Conservation (phyloP, 495 filamentous ascomycete species). For the Penicillium bovifimosum region DNA sequence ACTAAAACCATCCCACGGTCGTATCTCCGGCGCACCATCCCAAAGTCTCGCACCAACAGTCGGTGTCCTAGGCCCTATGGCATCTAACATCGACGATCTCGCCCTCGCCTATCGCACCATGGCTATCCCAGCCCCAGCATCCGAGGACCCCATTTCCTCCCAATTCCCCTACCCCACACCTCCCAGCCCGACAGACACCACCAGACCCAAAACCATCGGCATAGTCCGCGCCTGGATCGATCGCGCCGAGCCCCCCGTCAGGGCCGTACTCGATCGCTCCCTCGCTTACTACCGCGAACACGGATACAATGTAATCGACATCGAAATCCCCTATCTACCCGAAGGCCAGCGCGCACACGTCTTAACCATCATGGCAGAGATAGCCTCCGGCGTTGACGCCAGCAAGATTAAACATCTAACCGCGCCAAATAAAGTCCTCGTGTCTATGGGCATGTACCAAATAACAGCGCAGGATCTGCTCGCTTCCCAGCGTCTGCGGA, state of each 20-base stretch:
- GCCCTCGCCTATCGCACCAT: constrained; percentile 74
- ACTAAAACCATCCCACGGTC: constrained; percentile 75
- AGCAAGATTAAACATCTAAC: constrained; percentile 49
- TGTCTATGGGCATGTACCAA: constrained; percentile 54
- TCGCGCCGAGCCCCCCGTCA: constrained; percentile 58
- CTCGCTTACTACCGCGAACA: constrained; percentile 56
- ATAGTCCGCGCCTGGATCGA: constrained; percentile 73
- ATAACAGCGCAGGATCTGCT: constrained; percentile 66
- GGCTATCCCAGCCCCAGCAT: constrained; percentile 60
- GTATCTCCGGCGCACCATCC: constrained; percentile 61
- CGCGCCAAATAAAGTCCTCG: constrained; percentile 66
- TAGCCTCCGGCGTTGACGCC: constrained; percentile 39
- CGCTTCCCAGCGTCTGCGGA: constrained; percentile 67
- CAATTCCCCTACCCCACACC: constrained; percentile 46
- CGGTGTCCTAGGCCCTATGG: constrained; percentile 70
- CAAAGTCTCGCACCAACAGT: constrained; percentile 56
- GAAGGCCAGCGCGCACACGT: constrained; percentile 74
- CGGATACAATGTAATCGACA: constrained; percentile 65
- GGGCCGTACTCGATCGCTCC: constrained; percentile 51
- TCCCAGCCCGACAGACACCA: constrained; percentile 11
- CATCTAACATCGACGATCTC: constrained; percentile 73
- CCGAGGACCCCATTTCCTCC: constrained; percentile 40
- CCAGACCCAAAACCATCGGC: constrained; percentile 54
- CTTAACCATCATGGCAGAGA: constrained; percentile 72
- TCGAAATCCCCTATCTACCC: constrained; percentile 68